These are phyloP conservation scores for Gossypium trilobum DNA, from an alignment of 441 rosid species.

Conservation along the genomic window DNA sequence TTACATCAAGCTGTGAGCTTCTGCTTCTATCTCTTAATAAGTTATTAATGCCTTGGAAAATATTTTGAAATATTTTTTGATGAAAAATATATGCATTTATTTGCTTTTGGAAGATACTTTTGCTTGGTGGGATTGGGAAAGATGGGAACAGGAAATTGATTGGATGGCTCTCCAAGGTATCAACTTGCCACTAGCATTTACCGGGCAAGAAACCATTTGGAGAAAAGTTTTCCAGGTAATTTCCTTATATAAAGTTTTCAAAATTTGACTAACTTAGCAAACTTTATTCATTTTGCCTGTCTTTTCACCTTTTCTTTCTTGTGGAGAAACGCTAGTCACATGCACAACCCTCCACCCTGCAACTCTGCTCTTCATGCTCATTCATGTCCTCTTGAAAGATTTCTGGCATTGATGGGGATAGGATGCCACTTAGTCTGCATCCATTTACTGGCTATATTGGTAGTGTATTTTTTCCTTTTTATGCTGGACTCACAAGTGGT, in stretches of 20 bases:
- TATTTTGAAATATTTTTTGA: constrained; percentile 3
- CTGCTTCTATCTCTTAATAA: constrained; percentile 11
- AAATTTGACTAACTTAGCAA: neutral
- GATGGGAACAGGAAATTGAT: constrained; percentile 72
- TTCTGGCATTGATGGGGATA: neutral
- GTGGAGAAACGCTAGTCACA: neutral
- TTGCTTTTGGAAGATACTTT: constrained; percentile 41
- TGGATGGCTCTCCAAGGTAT: constrained; percentile 81
- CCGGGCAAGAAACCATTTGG: constrained; percentile 72
- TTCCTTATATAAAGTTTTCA: neutral
- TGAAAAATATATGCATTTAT: neutral
- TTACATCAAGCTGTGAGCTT: constrained; percentile 63
- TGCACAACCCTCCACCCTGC: neutral
- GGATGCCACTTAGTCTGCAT: neutral
- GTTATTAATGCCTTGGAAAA: neutral
- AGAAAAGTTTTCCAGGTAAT: constrained; percentile 54
- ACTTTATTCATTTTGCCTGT: neutral
- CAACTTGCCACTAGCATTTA: constrained; percentile 66
- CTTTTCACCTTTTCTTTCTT: neutral
- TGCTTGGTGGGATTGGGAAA: constrained; percentile 75
- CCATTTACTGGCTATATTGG: neutral
- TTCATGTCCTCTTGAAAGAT: neutral
- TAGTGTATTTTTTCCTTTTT: neutral
- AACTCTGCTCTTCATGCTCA: too few species aligned
- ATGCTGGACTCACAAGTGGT: neutral